Evolutionary conservation across 1,284 basidiomycete genomes (phyloP), one percentile per base, ranked within the genome.

Genomic region (Malassezia restricta): DNA sequence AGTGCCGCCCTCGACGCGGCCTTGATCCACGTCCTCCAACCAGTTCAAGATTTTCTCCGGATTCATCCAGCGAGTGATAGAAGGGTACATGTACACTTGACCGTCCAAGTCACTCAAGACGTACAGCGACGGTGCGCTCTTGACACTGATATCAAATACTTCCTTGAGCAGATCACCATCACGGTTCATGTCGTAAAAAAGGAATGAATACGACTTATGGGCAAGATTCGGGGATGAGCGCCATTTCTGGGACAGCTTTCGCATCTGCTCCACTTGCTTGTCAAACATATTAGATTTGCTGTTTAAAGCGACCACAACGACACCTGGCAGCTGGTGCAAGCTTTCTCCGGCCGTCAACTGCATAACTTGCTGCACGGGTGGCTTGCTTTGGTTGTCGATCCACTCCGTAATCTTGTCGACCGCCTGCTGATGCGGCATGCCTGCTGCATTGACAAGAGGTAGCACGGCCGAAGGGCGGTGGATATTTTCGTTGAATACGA

Each of bases 121-220:
- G 3, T 33, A 38, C 44, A 38, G 33, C 14, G 44, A 24, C 24
- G 44, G 44, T 4, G 41, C 31, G 11, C 29, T n/a, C 6, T 35
- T 33, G 17, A 50, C 32, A 8, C 42, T 12, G 8, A 55, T 40
- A 20, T 32, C 40, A 27, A 41, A 50, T 15, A 28, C 17, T 4
- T 32, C 31, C 24, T 12, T 45, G 12, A 73, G 52, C 15, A 62
- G 57, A 20, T 53, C 55, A 32, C 58, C 61, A 57, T 61, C 65
- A 14, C 65, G 61, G 39, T 70, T 65, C 1, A 61, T 62, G 49
- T 73, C 68, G 50, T 71, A 66, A 66, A 66, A 73, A 1, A 61
- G 66, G 42, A 63, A 73, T 3, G 68, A 35, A 7, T 65, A 50
- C 8, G 33, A 35, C 27, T 39, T 24, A 20, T 39, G 32, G 14